Evolutionary conservation across 2,329 filamentous ascomycete genomes (phyloP), one percentile per base, ranked within the genome.

Genomic region (Aspergillus pseudotamarii): DNA sequence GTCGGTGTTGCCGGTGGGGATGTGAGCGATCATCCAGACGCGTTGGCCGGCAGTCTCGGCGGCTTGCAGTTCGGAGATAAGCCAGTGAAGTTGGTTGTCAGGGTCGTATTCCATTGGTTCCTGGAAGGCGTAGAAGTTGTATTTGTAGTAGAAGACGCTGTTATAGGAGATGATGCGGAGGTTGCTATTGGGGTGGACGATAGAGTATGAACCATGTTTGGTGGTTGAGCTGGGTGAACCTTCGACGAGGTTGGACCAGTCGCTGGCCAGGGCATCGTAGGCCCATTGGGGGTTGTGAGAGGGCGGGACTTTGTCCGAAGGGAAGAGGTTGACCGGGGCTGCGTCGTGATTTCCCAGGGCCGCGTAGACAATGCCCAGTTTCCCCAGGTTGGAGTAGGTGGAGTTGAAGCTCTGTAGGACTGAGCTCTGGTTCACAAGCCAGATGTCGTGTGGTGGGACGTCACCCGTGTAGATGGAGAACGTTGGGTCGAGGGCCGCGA

Each of bases 401-500:
- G 79, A 72, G 30, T 79, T 75, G 60, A 88, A 68, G 54, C 79
- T 73, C 28, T 65, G 48, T 1, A 75, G 70, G 2, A 76, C 76
- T 53, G 77, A 73, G 2, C 69, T 62, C 28, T 77, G 63, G 46
- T 72, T 74, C 4, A 77, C 73, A 12, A 74, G 65, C 79, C 78
- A 81, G 9, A 80, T 70, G 46, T 77, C 78, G 50, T 86, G 84
- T 61, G 86, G 83, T 11, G 87, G 78, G 32, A 88, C 80, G 64
- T 88, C 86, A 6, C 86, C 86, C 0, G 86, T 88, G 73, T 87
- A 88, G 57, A 88, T 79, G n/a, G 81, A 77, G 63, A 88, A 86
- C 1, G 80, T 78, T 0, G 83, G 81, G 62, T 85, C 76, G 1
- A 84, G 64, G 9, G 75, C 66, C 53, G 76, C 66, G 58, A 82